Base-by-base conservation (phyloP, 192 early-diverging fungal genomes). In the Cladochytrium replicatum region DNA sequence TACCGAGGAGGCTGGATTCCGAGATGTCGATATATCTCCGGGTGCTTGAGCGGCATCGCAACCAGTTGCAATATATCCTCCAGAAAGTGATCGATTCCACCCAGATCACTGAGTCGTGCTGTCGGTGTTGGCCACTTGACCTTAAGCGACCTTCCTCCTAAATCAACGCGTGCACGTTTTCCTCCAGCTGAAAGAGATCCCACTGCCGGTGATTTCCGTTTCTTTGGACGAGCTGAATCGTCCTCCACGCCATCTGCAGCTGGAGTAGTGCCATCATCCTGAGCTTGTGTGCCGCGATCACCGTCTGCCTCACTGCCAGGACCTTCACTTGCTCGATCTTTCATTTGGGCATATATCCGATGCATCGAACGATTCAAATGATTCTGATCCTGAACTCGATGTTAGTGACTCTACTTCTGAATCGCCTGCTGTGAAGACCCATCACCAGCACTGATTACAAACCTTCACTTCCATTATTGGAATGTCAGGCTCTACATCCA, bases 11-110 rank as follows among this genome's bases (percentile, higher is more conserved):
- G 93, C 44, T 91, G 78, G 9, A 94, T 87, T 34, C 95, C 95
- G 9, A 90, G 82, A 55, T 96, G 91, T 30, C 76, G 52, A 57
- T 89, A 93, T 2, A 97, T 77, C 64, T 95, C 91, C 0, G 92
- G 86, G 64, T 97, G 91, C 43, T 84, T 84, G 7, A 99, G 64
- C 2, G 95, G 93, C 82, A 95, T 87, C 8, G 76, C 87, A 54
- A 99, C 82, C 41, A 93, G 76, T 55, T 96, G 88, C 56, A 94
- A 68, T 17, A 96, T 73, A 44, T 93, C 89, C 32, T 72, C 41
- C 15, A 31, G 19, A 11, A 82, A 85, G n/a, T 76, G 41, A 41
- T 97, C 95, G 24, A 99, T 83, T 1, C 95, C 95, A 58, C 88
- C 95, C 29, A 99, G 58, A 66, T 94, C 87, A 13, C 67, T 57